These are phyloP conservation scores for Kwoniella dejecticola DNA, from an alignment of 768 basidiomycete species.

Conservation along the genomic window DNA sequence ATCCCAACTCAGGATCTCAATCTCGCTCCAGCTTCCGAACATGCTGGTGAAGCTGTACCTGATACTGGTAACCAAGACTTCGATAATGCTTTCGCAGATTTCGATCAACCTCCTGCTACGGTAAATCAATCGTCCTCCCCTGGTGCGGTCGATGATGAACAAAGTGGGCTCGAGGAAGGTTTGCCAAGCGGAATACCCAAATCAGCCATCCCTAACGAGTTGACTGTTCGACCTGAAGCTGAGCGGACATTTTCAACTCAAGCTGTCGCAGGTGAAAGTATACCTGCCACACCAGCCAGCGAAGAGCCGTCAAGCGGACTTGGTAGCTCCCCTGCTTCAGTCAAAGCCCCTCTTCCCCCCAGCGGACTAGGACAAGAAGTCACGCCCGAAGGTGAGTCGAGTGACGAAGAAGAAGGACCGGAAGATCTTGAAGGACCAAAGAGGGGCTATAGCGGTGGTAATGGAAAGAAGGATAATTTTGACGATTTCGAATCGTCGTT, in stretches of 20 bases:
- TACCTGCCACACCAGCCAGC: slow-evolving; percentile 41
- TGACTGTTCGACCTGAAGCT: slow-evolving; percentile 31
- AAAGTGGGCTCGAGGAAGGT: slow-evolving; percentile 36
- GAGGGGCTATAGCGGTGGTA: slow-evolving; percentile 6
- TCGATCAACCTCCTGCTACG: slow-evolving; percentile 19
- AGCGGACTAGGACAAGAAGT: slow-evolving; percentile 13
- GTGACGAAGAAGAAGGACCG: slow-evolving; percentile 54
- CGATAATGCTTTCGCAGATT: slow-evolving; percentile 52
- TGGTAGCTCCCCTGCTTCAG: background rate
- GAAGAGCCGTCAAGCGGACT: background rate
- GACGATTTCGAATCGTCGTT: slow-evolving; percentile 1
- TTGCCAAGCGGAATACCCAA: slow-evolving; percentile 60
- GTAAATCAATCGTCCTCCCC: background rate
- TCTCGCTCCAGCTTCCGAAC: slow-evolving; percentile 9
- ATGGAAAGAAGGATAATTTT: slow-evolving; percentile 4
- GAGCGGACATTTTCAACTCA: slow-evolving; percentile 50
- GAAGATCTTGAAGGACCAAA: slow-evolving; percentile 54
- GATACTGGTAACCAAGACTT: slow-evolving; percentile 37
- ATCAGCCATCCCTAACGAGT: slow-evolving; percentile 33
- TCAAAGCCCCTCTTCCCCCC: slow-evolving; percentile 3
- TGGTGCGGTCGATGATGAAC: slow-evolving; percentile 4
- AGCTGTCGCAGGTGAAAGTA: slow-evolving; percentile 35
- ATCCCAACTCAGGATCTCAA: slow-evolving; percentile 7
- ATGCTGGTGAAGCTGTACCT: slow-evolving; percentile 18
- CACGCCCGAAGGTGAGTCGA: slow-evolving; percentile 19